Conservation (phyloP, 2,329 filamentous ascomycete genomes). For the Claviceps pazoutovae region DNA sequence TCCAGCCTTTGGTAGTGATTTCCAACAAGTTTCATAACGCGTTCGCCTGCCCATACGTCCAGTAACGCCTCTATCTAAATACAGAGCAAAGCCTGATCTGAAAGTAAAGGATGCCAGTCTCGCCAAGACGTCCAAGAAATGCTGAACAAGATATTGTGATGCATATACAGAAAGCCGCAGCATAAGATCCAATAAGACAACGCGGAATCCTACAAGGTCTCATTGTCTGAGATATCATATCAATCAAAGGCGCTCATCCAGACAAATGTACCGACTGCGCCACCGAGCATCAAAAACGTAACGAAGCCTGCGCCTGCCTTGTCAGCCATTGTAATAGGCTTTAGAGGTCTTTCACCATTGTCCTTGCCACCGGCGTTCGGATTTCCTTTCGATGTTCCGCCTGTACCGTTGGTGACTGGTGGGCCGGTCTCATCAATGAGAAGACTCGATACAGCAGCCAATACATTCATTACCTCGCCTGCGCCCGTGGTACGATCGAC, state of each 20-base stretch:
- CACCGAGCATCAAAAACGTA: constrained; percentile 29
- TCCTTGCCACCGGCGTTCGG: constrained; percentile 24
- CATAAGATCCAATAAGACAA: not conserved
- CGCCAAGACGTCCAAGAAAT: not conserved
- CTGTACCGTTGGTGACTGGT: constrained; percentile 32
- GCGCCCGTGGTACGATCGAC: constrained; percentile 41
- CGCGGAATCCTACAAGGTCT: not conserved
- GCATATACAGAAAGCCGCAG: not conserved
- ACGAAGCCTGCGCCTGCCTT: constrained; percentile 34
- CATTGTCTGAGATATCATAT: not conserved
- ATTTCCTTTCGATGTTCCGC: constrained; percentile 34
- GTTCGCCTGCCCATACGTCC: not conserved
- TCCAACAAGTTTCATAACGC: too few species aligned
- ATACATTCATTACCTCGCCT: constrained; percentile 44
- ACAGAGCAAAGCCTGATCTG: not conserved
- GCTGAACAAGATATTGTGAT: not conserved
- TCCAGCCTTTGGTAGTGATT: too few species aligned
- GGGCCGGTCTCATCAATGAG: constrained; percentile 27
- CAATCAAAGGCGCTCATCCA: constrained; percentile 34
- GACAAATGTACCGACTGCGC: constrained; percentile 28
- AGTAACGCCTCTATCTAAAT: not conserved
- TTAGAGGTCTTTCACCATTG: constrained; percentile 11
- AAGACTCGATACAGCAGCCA: constrained; percentile 38
- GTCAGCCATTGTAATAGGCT: constrained; percentile 29
- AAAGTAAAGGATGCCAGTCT: not conserved